phyloP scores from a whole-genome alignment of 2,329 filamentous ascomycete genomes.

The Ophioceras dolichostomum region DNA sequence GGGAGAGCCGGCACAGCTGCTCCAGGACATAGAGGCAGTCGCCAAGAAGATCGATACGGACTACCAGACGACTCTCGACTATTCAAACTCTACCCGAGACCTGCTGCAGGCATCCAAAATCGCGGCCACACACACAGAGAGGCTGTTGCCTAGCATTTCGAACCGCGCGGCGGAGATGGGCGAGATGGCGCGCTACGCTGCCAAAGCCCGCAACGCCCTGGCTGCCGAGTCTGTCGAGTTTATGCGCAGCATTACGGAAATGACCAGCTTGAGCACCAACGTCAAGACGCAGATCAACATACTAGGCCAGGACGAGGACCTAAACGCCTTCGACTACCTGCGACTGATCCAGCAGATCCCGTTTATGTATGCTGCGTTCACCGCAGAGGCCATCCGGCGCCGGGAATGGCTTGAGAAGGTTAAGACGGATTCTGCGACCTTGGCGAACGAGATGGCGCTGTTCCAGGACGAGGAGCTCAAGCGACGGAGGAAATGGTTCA shows the following conservation, averaged over 20 bases:
- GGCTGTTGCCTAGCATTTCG: constrained; percentile 44
- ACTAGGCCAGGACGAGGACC: constrained; percentile 62
- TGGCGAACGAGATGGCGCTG: constrained; percentile 85
- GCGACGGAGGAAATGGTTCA: constrained; percentile 80
- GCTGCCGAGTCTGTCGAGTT: constrained; percentile 54
- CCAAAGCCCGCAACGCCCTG: constrained; percentile 55
- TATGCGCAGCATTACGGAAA: constrained; percentile 71
- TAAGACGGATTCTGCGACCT: constrained; percentile 69
- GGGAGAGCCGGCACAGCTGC: constrained; percentile 54
- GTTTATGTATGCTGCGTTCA: constrained; percentile 77
- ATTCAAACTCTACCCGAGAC: constrained; percentile 50
- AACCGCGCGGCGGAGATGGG: constrained; percentile 49
- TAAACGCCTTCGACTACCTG: constrained; percentile 70
- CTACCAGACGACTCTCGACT: constrained; percentile 62
- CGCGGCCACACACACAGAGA: constrained; percentile 50
- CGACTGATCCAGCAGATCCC: constrained; percentile 73
- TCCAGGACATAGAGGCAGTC: constrained; percentile 77
- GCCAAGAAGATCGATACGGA: constrained; percentile 80
- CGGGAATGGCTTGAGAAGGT: constrained; percentile 90
- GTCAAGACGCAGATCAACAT: constrained; percentile 61
- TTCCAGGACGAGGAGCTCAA: constrained; percentile 91
- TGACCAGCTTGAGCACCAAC: constrained; percentile 63
- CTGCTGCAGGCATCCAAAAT: constrained; percentile 50
- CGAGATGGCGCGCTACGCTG: constrained; percentile 43
- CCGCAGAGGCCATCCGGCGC: constrained; percentile 74